A percentile compares a stretch with the other conserved stretches of the same genome.
These are phyloP conservation scores for Zasmidium citrigriseum DNA, from an alignment of 2,329 filamentous ascomycete genomes.

Conservation along the genomic window DNA sequence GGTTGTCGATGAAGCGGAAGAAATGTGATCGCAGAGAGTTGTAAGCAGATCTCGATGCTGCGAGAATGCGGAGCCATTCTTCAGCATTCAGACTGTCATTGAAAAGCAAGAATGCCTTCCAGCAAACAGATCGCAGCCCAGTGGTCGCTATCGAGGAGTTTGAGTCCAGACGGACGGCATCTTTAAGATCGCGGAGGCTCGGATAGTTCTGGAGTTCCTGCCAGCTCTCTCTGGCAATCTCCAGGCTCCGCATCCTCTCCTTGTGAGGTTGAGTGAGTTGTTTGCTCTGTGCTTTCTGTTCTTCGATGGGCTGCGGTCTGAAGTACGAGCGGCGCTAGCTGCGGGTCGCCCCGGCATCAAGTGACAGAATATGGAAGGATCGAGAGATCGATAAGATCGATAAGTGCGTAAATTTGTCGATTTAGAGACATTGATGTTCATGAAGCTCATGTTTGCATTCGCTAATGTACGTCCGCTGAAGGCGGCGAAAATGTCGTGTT, in stretches of 20 bases:
- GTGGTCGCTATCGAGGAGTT: conserved; percentile 21
- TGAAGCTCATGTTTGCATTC: neutral
- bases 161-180: conserved; percentile 31
- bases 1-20: conserved; percentile 79
- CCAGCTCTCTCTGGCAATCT: conserved; percentile 35
- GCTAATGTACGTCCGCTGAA: neutral
- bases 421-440: neutral
- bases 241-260: conserved; percentile 37
- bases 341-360: neutral
- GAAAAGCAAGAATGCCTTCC: conserved; percentile 89
- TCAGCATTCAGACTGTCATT: conserved; percentile 60
- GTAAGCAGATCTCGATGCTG: conserved; percentile 74
- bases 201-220: conserved; percentile 30
- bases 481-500: neutral
- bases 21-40: conserved; percentile 70
- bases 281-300: neutral
- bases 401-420: no score
- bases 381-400: neutral
- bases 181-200: conserved; percentile 32
- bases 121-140: conserved; percentile 83
- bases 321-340: neutral
- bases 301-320: neutral
- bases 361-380: neutral
- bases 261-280: no score
- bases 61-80: conserved; percentile 69